Evolutionary conservation across 805 yeast species (phyloP).

Genomic region (Yarrowia sp.): DNA sequence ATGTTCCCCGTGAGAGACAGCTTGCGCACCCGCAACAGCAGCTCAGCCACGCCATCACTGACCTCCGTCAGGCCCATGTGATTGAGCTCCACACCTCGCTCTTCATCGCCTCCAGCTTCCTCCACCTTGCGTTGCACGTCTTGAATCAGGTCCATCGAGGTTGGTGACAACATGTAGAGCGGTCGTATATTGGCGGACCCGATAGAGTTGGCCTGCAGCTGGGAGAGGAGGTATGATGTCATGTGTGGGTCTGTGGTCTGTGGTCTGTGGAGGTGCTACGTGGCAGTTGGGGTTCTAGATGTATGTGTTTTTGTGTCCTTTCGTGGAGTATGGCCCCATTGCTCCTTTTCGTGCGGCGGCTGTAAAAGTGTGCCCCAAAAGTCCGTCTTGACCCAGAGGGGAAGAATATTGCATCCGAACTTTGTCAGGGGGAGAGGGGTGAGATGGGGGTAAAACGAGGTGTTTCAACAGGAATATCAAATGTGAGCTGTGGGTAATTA

Average conservation of each 20-base stretch:
- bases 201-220: constrained; percentile 28
- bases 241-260: neutral
- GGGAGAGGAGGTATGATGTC: constrained; percentile 16
- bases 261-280: too few species aligned
- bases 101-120: constrained; percentile 34
- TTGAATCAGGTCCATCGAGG: constrained; percentile 25
- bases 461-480: too few species aligned
- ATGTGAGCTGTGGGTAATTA: too few species aligned
- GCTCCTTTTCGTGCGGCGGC: neutral
- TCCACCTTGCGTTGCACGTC: constrained; percentile 38
- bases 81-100: constrained; percentile 50
- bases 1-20: constrained; percentile 63
- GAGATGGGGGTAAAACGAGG: too few species aligned
- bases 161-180: neutral
- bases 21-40: constrained; percentile 56
- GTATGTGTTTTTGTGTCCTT: too few species aligned
- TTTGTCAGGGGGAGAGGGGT: too few species aligned
- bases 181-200: constrained; percentile 14
- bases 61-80: constrained; percentile 53
- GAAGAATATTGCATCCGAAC: neutral
- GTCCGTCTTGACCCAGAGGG: neutral
- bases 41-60: constrained; percentile 52
- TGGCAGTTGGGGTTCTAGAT: too few species aligned
- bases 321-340: neutral
- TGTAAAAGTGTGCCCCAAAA: neutral